A percentile compares a stretch with the other conserved stretches of the same genome.
Conservation (phyloP, 257 asterid species). For the Solanum sparsipilum region DNA sequence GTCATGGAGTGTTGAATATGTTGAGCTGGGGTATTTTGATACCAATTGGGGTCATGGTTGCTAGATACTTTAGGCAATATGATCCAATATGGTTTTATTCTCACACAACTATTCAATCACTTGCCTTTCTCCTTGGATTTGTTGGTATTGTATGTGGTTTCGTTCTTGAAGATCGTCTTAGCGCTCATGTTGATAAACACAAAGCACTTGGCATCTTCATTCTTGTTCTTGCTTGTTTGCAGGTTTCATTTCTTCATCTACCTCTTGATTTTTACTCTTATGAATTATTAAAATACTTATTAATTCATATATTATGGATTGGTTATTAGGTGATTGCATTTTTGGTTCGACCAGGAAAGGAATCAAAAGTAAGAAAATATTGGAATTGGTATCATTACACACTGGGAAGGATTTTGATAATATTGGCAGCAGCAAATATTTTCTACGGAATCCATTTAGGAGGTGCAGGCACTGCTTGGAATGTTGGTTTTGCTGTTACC, state of each 20-base stretch:
- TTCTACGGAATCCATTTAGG: conserved; percentile 73
- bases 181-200: conserved; percentile 38
- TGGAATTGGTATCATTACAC: conserved; percentile 89
- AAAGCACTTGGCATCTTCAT: conserved; percentile 60
- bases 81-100: conserved; percentile 85
- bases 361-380: conserved; percentile 53
- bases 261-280: neutral
- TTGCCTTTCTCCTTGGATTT: conserved; percentile 54
- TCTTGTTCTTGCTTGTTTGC: conserved; percentile 64
- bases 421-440: conserved; percentile 56
- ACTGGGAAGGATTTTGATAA: conserved; percentile 47
- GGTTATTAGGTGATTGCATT: conserved; percentile 58
- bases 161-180: conserved; percentile 44
- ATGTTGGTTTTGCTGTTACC: conserved; percentile 54
- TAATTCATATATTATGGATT: neutral
- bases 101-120: conserved; percentile 43
- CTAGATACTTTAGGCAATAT: conserved; percentile 62
- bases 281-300: neutral
- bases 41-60: conserved; percentile 67
- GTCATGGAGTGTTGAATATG: conserved; percentile 74
- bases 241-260: conserved; percentile 44
- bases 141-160: conserved; percentile 58
- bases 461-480: conserved; percentile 56
- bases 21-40: conserved; percentile 76
- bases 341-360: conserved; percentile 61